Conservation (phyloP, 2,329 filamentous ascomycete genomes). For the Phaeosphaeria sp. region DNA sequence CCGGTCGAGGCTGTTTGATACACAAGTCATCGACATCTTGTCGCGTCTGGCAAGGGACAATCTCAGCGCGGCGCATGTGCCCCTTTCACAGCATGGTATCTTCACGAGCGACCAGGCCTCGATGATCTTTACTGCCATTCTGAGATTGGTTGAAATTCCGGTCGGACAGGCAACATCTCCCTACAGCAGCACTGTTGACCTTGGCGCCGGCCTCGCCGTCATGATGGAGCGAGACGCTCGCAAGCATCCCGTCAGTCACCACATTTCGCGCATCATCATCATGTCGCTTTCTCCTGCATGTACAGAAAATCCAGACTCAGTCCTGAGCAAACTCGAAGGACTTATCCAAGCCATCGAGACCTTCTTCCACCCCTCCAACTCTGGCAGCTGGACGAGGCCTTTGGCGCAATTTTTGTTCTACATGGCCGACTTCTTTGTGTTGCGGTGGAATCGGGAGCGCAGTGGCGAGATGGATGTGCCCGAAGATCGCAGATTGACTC, state of each 20-base stretch:
- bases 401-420: constrained; percentile 91
- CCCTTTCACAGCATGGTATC: constrained; percentile 86
- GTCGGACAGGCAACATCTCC: constrained; percentile 95
- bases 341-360: constrained; percentile 95
- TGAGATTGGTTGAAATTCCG: constrained; percentile 91
- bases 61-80: constrained; percentile 74
- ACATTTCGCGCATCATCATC: constrained; percentile 90
- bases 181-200: constrained; percentile 81
- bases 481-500: constrained; percentile 77
- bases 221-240: constrained; percentile 92
- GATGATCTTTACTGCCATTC: constrained; percentile 87
- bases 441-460: constrained; percentile 95
- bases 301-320: constrained; percentile 76
- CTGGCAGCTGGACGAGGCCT: constrained; percentile 88
- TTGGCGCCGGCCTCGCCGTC: constrained; percentile 80
- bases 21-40: constrained; percentile 86
- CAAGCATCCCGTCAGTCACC: constrained; percentile 89
- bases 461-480: constrained; percentile 91
- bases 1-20: constrained; percentile 85
- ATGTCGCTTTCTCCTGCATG: constrained; percentile 90
- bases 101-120: constrained; percentile 93
- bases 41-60: constrained; percentile 88
- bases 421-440: constrained; percentile 93
- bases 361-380: constrained; percentile 98
- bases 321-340: constrained; percentile 85